A percentile compares a stretch with the other conserved stretches of the same genome.
These are phyloP conservation scores for Antitrichia curtipendula DNA, from an alignment of 225 moss, liverwort and hornwort genomes.

Conservation along the genomic window DNA sequence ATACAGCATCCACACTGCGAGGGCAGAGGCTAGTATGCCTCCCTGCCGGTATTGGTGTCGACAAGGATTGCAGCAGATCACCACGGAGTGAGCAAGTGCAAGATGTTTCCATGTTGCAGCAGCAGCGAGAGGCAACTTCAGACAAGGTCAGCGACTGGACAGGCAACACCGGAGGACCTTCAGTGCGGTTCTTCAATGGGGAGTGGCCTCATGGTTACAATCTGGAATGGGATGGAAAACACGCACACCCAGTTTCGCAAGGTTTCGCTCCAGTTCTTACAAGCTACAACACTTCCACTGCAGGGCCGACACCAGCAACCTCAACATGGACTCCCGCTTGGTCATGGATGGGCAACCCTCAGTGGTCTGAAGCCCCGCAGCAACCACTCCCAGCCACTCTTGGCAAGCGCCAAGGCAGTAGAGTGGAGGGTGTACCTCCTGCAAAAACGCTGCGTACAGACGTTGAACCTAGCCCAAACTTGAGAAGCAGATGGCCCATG, in stretches of 20 bases:
- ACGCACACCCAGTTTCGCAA: background rate
- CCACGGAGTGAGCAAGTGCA: constrained; percentile 5
- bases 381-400: background rate
- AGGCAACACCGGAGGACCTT: background rate
- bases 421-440: background rate
- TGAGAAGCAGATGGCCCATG: constrained; percentile 16
- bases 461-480: background rate
- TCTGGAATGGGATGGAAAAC: constrained; percentile 20
- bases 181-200: constrained; percentile 5
- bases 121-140: background rate
- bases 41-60: background rate
- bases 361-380: background rate
- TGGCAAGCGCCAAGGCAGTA: constrained; percentile 27
- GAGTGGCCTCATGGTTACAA: constrained; percentile 32
- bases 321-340: constrained; percentile 13
- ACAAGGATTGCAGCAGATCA: constrained; percentile 16
- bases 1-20: constrained; percentile 13
- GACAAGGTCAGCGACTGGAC: constrained; percentile 1
- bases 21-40: constrained; percentile 5
- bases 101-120: background rate
- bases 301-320: background rate
- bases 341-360: background rate
- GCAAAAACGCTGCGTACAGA: background rate
- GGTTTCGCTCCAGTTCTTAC: background rate
- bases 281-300: background rate